Evolutionary conservation across 2,329 filamentous ascomycete species (phyloP).

Genomic region (Lasiodiplodia theobromae): DNA sequence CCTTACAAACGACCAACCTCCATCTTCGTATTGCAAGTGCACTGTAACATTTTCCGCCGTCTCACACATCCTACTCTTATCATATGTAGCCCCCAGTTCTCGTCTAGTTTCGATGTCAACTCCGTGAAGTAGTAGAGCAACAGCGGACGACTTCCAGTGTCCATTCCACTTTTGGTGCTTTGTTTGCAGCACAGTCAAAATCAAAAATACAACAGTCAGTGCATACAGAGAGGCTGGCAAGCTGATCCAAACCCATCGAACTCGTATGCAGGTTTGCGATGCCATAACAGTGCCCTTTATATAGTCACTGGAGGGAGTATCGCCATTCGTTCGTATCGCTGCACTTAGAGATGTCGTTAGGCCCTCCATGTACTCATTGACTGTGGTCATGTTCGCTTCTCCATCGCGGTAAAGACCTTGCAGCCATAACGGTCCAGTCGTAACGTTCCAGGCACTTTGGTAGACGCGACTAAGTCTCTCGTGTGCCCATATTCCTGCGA

Average conservation of each 20-base stretch:
- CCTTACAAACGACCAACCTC: background rate
- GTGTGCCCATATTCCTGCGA: background rate
- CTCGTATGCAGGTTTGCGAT: background rate
- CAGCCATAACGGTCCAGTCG: background rate
- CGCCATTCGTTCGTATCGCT: background rate
- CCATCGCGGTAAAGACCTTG: background rate
- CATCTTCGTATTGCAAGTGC: background rate
- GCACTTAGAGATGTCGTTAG: background rate
- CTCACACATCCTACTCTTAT: background rate
- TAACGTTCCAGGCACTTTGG: too few relatives aligned
- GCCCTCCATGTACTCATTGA: constrained; percentile 3
- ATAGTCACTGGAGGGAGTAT: background rate
- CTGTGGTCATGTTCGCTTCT: background rate
- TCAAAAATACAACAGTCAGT: background rate
- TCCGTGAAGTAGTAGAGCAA: constrained; percentile 1
- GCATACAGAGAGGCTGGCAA: background rate
- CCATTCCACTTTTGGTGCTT: background rate
- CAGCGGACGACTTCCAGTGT: background rate
- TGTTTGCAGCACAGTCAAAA: background rate
- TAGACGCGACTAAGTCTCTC: background rate
- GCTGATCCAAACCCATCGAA: background rate
- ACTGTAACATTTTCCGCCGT: background rate
- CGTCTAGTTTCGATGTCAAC: background rate
- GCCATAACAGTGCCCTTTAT: background rate
- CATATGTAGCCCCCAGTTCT: background rate